Percentiles rank a stretch among this genome's conserved stretches.
Conservation (phyloP, 78 protist species). For the Dictyostelium intermedium region DNA sequence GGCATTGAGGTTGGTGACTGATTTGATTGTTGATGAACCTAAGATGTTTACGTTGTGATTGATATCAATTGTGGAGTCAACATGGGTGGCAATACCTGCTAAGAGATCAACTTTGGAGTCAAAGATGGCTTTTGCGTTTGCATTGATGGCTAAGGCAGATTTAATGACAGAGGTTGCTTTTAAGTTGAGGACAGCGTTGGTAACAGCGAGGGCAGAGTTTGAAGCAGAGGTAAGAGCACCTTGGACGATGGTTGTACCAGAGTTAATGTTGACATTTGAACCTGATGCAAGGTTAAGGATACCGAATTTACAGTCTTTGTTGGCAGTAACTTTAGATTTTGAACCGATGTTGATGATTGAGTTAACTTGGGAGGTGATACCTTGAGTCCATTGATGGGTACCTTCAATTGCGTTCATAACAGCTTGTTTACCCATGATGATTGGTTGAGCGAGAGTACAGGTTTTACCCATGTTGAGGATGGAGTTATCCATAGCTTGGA, state of each 20-base stretch:
- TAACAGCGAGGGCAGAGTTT: constrained; percentile 6
- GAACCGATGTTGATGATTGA: background rate
- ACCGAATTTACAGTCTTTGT: constrained; percentile 28
- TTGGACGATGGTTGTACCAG: constrained; percentile 14
- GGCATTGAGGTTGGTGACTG: background rate
- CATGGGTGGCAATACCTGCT: constrained; percentile 21
- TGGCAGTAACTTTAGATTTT: background rate
- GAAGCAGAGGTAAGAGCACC: constrained; percentile 8
- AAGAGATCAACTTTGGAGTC: background rate
- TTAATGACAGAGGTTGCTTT: background rate
- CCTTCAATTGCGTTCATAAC: constrained; percentile 10
- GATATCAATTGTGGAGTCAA: background rate
- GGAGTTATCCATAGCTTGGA: constrained; percentile 17
- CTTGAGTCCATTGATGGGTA: background rate
- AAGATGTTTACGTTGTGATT: background rate
- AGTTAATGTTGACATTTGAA: constrained; percentile 24
- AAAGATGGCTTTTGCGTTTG: background rate
- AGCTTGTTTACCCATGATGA: constrained; percentile 39
- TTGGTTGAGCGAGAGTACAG: background rate
- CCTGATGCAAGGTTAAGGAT: background rate
- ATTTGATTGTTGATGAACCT: constrained; percentile 4
- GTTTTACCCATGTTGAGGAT: constrained; percentile 19
- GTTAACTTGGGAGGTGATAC: constrained; percentile 5
- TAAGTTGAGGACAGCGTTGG: constrained; percentile 28
- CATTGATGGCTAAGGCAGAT: background rate